phyloP scores from a whole-genome alignment of 1,139 yeast genomes.

The Hyphopichia buzzinii region DNA sequence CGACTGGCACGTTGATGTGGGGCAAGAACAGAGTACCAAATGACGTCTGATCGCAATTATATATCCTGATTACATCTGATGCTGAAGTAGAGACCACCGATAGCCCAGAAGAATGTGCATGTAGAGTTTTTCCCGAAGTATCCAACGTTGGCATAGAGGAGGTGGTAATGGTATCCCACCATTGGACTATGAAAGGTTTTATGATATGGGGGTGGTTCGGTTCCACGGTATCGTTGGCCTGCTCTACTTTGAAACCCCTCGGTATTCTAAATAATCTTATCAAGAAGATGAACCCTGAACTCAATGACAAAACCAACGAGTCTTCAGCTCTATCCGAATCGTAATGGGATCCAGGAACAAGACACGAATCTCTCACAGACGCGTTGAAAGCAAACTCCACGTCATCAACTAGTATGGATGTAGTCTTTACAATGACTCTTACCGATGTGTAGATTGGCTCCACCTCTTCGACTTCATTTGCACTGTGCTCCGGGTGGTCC shows the following conservation, averaged over 20 bases:
- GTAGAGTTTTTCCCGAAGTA: conserved; percentile 34
- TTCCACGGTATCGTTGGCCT: conserved; percentile 17
- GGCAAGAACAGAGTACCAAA: conserved; percentile 38
- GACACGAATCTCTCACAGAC: conserved; percentile 35
- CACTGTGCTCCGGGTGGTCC: conserved; percentile 4
- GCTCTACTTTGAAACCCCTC: conserved; percentile 20
- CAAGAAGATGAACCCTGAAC: conserved; percentile 42
- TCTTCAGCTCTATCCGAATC: conserved; percentile 32
- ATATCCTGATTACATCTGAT: conserved; percentile 36
- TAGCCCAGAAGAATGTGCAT: conserved; percentile 36
- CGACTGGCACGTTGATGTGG: conserved; percentile 39
- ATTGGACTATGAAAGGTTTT: conserved; percentile 50
- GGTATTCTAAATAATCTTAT: conserved; percentile 38
- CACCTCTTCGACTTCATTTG: neutral
- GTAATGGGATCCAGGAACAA: conserved; percentile 25
- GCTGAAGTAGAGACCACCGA: conserved; percentile 41
- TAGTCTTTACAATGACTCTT: conserved; percentile 31
- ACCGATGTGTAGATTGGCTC: conserved; percentile 5
- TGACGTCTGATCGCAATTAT: conserved; percentile 32
- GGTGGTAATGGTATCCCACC: conserved; percentile 42
- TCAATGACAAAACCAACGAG: conserved; percentile 38
- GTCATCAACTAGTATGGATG: conserved; percentile 35
- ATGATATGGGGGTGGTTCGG: conserved; percentile 15
- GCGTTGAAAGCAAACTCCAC: conserved; percentile 33
- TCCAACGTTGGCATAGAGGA: conserved; percentile 21